These are phyloP conservation scores for Ogataea ramenticola DNA, from an alignment of 805 yeast genomes.

Conservation along the genomic window DNA sequence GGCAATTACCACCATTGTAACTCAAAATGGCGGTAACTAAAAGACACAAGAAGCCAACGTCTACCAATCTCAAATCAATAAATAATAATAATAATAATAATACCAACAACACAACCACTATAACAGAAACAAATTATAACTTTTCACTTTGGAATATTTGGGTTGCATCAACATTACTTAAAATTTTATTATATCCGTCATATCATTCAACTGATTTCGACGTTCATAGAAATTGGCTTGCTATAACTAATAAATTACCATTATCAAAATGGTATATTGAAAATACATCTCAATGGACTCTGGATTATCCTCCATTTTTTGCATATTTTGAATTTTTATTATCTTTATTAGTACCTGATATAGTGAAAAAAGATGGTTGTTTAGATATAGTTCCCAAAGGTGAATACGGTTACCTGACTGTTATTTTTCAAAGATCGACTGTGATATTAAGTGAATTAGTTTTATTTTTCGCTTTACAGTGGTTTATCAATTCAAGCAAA, in stretches of 20 bases:
- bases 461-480: slow-evolving; percentile 62
- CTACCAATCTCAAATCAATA: too few species aligned
- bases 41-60: too few species aligned
- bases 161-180: slow-evolving; percentile 54
- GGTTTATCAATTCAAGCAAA: slow-evolving; percentile 49
- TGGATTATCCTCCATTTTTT: slow-evolving; percentile 96
- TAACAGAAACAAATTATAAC: slow-evolving; percentile 12
- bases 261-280: slow-evolving; percentile 78
- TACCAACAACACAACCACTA: too few species aligned
- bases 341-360: slow-evolving; percentile 60
- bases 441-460: slow-evolving; percentile 75
- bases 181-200: slow-evolving; percentile 61
- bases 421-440: slow-evolving; percentile 73
- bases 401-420: slow-evolving; percentile 66
- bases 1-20: too few species aligned
- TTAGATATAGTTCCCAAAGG: slow-evolving; percentile 62
- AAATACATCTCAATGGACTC: slow-evolving; percentile 77
- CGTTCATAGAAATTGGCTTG: slow-evolving; percentile 96
- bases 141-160: slow-evolving; percentile 60
- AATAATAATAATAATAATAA: too few species aligned
- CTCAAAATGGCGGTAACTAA: too few species aligned
- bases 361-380: slow-evolving; percentile 69
- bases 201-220: slow-evolving; percentile 96
- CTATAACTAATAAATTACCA: slow-evolving; percentile 76
- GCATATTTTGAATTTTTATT: slow-evolving; percentile 90